These are phyloP conservation scores for Lecanoromycetidae sp. DNA, from an alignment of 2,329 filamentous ascomycete genomes.

Conservation along the genomic window DNA sequence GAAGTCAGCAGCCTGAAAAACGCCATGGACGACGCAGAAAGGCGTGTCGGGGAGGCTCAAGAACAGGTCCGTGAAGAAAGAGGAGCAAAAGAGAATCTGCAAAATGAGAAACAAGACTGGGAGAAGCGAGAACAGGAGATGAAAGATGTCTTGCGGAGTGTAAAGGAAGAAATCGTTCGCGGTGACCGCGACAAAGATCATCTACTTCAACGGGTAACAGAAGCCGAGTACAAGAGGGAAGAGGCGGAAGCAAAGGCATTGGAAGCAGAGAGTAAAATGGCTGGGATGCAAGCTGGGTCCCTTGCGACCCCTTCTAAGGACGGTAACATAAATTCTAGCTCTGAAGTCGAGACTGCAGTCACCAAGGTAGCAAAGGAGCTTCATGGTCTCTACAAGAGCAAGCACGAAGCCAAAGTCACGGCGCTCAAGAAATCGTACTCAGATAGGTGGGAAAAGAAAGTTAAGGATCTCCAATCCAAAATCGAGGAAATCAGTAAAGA, in stretches of 20 bases:
- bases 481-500: constrained; percentile 59
- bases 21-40: constrained; percentile 80
- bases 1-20: constrained; percentile 79
- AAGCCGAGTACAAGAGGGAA: constrained; percentile 33
- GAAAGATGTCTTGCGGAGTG: constrained; percentile 64
- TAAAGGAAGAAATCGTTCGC: constrained; percentile 68
- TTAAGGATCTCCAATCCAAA: constrained; percentile 61
- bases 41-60: constrained; percentile 73
- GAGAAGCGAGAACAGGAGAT: constrained; percentile 76
- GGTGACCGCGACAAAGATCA: constrained; percentile 72
- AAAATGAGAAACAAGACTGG: constrained; percentile 68
- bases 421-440: constrained; percentile 77
- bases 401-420: constrained; percentile 91
- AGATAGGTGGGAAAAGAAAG: constrained; percentile 76
- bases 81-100: constrained; percentile 55
- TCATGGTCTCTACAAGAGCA: constrained; percentile 86
- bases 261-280: constrained; percentile 35
- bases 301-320: constrained; percentile 26
- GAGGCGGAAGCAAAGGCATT: constrained; percentile 34
- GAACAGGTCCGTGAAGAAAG: constrained; percentile 73
- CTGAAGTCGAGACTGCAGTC: constrained; percentile 70
- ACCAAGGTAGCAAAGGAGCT: constrained; percentile 91
- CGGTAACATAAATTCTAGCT: constrained; percentile 26
- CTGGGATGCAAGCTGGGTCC: constrained; percentile 29
- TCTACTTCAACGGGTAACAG: constrained; percentile 54